Evolutionary conservation across 2,329 filamentous ascomycete species (phyloP), one percentile per base, ranked within the genome.

Genomic region (Colletotrichum abscissum): DNA sequence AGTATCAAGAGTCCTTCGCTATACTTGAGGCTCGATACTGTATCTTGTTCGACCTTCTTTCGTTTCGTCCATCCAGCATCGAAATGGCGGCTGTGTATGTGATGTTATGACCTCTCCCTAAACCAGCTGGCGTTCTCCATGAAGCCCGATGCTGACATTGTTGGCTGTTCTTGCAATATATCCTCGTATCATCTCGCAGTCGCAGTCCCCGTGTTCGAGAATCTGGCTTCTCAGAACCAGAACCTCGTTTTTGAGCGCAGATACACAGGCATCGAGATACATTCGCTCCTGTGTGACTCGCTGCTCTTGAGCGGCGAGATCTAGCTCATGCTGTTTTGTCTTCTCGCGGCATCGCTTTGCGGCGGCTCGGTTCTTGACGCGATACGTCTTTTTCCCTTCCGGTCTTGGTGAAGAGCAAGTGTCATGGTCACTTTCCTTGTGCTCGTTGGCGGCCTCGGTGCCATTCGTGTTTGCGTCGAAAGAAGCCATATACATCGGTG

Each of bases 321-420:
- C 69, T 3, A 66, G 28, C 26, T 74, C 73, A 26, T 73, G 66
- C 22, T 69, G 69, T 28, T 72, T 74, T 24, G 69, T 73, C 26
- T 74, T 74, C 16, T 74, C 69, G 22, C 73, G 73, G 9, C 73
- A 74, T 7, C 73, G 73, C 62, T 74, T 74, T 19, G 73, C 73
- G 1, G 73, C 73, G 1, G 69, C 73, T 19, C 73, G 73, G 4
- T 74, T 74, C n/a, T 73, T 74, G 24, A 73, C 69, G 8, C 69
- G 73, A 19, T 74, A 66, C 1, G 58, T 67, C 14, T 55, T 74
- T 3, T 69, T 69, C 3, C 16, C 49, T 3, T 22, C 58, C 7
- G 30, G 30, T 14, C 19, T 58, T 14, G 56, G 22, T n/a, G 38
- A 30, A 16, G 26, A 30, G 12, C 35, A 8, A 11, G 26, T 11